Evolutionary conservation across 306 rosid species (phyloP).

Genomic region (Castanea sativa): DNA sequence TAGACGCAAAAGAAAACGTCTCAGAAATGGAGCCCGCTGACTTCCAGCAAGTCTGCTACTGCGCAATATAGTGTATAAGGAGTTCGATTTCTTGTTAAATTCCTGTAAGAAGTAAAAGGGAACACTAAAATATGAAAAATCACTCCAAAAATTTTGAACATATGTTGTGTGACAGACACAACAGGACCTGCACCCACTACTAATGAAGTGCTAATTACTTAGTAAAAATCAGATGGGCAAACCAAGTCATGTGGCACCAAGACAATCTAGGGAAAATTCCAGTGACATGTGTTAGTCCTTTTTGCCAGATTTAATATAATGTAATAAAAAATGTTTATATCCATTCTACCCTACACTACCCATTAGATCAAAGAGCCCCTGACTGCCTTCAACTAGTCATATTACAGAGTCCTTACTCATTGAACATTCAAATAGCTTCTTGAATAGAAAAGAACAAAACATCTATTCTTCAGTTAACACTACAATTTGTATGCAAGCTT

Average conservation of each 20-base stretch:
- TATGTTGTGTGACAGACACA: neutral
- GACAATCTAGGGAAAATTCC: neutral
- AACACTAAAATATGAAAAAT: constrained; percentile 1
- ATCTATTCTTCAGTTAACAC: neutral
- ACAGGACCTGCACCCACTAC: neutral
- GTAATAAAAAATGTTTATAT: neutral
- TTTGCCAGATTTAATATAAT: neutral
- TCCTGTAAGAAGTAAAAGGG: constrained; percentile 48
- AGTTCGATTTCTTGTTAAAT: constrained; percentile 97
- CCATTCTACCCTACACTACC: neutral
- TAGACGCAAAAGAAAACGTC: constrained; percentile 88
- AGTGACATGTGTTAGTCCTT: neutral
- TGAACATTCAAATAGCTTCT: neutral
- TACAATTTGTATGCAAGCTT: neutral
- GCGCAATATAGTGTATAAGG: constrained; percentile 88
- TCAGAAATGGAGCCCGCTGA: constrained; percentile 88
- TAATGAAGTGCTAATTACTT: neutral
- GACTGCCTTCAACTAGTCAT: neutral
- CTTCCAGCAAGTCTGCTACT: constrained; percentile 99
- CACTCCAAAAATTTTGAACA: neutral
- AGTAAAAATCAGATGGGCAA: neutral
- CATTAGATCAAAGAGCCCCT: neutral
- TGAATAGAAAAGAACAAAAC: neutral
- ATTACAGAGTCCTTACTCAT: neutral
- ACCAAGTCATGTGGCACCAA: neutral